Percentiles rank a stretch among this genome's conserved stretches.
These are phyloP conservation scores for Antitrichia curtipendula DNA, from an alignment of 225 moss, liverwort and hornwort species.

Conservation along the genomic window DNA sequence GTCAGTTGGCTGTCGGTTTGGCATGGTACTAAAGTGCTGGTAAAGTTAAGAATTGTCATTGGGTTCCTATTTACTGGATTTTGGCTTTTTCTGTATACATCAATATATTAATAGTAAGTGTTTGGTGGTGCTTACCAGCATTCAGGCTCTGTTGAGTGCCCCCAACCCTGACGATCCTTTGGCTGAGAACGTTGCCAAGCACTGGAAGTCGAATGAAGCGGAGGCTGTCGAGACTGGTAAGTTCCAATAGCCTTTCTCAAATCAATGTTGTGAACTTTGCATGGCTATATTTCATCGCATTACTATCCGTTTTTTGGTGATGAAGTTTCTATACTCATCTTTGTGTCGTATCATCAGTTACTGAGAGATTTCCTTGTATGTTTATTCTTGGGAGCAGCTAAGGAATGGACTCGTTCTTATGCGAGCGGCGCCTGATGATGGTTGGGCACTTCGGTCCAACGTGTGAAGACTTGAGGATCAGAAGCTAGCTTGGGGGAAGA, in stretches of 20 bases:
- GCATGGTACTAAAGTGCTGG: background rate
- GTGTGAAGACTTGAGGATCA: background rate
- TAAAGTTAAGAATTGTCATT: background rate
- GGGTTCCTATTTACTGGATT: background rate
- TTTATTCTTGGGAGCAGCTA: slow-evolving; percentile 5
- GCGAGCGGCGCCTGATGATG: slow-evolving; percentile 29
- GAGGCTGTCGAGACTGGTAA: slow-evolving; percentile 90
- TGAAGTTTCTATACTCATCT: background rate
- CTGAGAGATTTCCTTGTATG: background rate
- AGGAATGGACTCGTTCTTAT: slow-evolving; percentile 37
- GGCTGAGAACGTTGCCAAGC: slow-evolving; percentile 94
- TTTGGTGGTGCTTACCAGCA: slow-evolving; percentile 29
- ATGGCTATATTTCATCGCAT: background rate
- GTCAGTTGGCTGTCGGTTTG: background rate
- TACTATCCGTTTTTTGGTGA: background rate
- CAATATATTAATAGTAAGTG: background rate
- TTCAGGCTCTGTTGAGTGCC: slow-evolving; percentile 95
- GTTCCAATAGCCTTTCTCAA: background rate
- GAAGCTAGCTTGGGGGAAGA: background rate
- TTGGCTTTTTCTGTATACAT: no score
- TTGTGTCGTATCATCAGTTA: background rate
- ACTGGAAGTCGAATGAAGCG: slow-evolving; percentile 89
- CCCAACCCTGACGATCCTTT: slow-evolving; percentile 96
- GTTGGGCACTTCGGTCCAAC: background rate
- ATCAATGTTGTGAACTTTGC: background rate